Evolutionary conservation across 1,284 basidiomycete genomes (phyloP).

Genomic region (Ustilago loliicola): DNA sequence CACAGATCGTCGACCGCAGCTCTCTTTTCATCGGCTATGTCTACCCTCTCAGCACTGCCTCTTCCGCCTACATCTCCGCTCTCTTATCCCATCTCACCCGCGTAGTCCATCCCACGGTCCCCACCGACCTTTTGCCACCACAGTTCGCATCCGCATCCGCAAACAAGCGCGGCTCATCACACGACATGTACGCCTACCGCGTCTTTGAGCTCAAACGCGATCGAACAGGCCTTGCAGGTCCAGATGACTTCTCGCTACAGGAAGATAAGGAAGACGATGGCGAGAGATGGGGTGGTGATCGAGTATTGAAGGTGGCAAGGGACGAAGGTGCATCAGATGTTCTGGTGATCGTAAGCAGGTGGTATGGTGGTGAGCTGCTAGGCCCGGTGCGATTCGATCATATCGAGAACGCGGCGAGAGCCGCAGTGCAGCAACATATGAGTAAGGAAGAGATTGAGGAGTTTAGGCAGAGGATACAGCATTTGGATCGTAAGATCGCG

Average conservation of each 20-base stretch:
- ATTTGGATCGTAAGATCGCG: conserved; percentile 48
- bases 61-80: conserved; percentile 41
- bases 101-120: conserved; percentile 63
- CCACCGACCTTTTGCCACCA: conserved; percentile 53
- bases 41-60: conserved; percentile 56
- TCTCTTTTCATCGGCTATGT: conserved; percentile 68
- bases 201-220: conserved; percentile 63
- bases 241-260: conserved; percentile 63
- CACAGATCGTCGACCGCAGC: conserved; percentile 64
- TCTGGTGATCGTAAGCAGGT: conserved; percentile 66
- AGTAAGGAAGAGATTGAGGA: conserved; percentile 73
- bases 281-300: conserved; percentile 63
- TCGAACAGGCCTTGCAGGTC: conserved; percentile 57
- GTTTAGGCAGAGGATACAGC: conserved; percentile 43
- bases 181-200: conserved; percentile 68
- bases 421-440: conserved; percentile 80
- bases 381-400: conserved; percentile 81
- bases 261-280: conserved; percentile 68
- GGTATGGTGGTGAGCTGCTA: conserved; percentile 83
- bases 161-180: conserved; percentile 54
- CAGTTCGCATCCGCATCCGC: conserved; percentile 57
- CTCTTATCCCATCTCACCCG: conserved; percentile 61
- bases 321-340: conserved; percentile 65
- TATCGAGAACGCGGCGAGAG: conserved; percentile 80
- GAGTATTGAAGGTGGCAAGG: conserved; percentile 54